Conservation (phyloP, 352 stramenopile genomes). For the Phytophthora ramorum region DNA sequence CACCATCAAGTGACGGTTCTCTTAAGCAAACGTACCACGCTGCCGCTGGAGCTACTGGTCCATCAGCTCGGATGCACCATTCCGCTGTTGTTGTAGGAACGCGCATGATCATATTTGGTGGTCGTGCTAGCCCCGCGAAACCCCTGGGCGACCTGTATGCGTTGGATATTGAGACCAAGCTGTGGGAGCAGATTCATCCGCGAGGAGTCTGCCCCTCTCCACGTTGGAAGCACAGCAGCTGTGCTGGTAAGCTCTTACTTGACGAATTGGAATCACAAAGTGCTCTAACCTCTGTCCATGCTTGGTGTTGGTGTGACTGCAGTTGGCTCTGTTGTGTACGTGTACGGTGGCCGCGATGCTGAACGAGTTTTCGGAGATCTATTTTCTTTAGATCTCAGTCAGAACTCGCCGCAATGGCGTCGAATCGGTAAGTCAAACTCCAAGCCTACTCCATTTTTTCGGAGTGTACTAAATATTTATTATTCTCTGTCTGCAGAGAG, state of each 20-base stretch:
- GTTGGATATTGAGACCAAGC: conserved; percentile 56
- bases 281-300: conserved; percentile 11
- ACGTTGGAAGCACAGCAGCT: conserved; percentile 80
- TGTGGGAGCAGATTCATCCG: conserved; percentile 47
- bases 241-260: conserved; percentile 51
- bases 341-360: conserved; percentile 74
- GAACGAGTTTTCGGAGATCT: conserved; percentile 78
- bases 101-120: conserved; percentile 84
- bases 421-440: conserved; percentile 47
- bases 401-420: conserved; percentile 49
- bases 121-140: conserved; percentile 72
- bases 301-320: neutral
- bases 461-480: neutral
- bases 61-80: conserved; percentile 79
- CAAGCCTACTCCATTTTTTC: neutral
- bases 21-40: conserved; percentile 43
- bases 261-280: neutral
- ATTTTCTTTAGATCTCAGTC: conserved; percentile 63
- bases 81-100: conserved; percentile 58
- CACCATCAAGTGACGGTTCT: conserved; percentile 20
- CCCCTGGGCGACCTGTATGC: conserved; percentile 70
- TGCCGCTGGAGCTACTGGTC: conserved; percentile 19
- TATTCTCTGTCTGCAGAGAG: conserved; percentile 19
- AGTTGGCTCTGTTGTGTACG: conserved; percentile 77
- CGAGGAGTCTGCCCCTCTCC: conserved; percentile 45